Base-by-base conservation (phyloP, 2,329 filamentous ascomycete species). In the Nigrospora osmanthi region DNA sequence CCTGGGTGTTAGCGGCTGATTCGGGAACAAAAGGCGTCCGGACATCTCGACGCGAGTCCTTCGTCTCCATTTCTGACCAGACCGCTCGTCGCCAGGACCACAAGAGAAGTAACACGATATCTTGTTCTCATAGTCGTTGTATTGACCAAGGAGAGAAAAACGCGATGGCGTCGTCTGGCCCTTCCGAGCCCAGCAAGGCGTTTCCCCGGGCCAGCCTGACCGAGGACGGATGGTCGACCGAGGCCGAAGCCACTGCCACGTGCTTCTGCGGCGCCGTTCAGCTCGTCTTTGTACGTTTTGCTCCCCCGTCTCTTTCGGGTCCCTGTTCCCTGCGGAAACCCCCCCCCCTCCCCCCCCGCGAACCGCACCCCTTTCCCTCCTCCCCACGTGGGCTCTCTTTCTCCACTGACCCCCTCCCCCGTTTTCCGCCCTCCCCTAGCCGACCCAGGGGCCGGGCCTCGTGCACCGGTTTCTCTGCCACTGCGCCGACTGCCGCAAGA, bases 401-500 rank as follows among this genome's bases (percentile, higher is more conserved):
- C 10, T 14, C 34, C 35, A 40, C 11, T 14, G 11, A 11, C 11
- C 9, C 12, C n/a, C n/a, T n/a, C n/a, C n/a, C n/a, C n/a, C 31
- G 19, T 38, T 11, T 47, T 52, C 47, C 48, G n/a, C 28, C 7
- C 1, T 3, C 40, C 23, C 16, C 28, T 39, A 75, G 70, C 71
- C 75, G 2, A 70, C 62, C 15, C 51, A 70, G 48, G 67, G 60
- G 1, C 66, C 67, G 1, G 71, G 67, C 11, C 57, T 81, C 0
- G 49, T 74, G 15, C 60, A 63, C 47, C 71, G 65, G 6, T 81
- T 81, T 54, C 53, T 81, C 52, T 83, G 78, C 62, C 68, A 83
- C 63, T 83, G 79, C 58, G 57, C 62, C 32, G 78, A 83, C 60
- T 83, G 78, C 60, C 76, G 67, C 54, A 83, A 83, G 53, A 67